These are phyloP conservation scores for Lanmaoa pseudosensibilis DNA, from an alignment of 768 basidiomycete genomes.

Conservation along the genomic window DNA sequence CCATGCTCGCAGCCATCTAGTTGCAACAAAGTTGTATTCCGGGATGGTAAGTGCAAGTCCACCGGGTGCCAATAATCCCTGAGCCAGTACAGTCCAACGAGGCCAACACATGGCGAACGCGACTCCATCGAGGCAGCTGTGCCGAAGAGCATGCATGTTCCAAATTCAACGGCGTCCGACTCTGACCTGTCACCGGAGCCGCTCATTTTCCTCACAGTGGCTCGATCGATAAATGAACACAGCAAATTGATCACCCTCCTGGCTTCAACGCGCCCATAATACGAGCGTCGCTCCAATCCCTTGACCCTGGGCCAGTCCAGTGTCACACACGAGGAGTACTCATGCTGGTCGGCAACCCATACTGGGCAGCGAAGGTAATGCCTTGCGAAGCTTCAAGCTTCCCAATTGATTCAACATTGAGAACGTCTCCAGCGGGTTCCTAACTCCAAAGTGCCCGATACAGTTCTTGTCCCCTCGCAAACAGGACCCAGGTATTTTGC, in stretches of 20 bases:
- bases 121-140: background rate
- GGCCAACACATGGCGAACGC: background rate
- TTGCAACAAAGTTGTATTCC: background rate
- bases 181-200: no score
- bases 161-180: background rate
- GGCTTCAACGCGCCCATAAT: background rate
- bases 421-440: background rate
- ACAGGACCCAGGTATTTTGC: conserved; percentile 6
- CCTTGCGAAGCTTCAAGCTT: background rate
- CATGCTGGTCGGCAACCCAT: conserved; percentile 12
- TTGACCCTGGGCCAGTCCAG: conserved; percentile 1
- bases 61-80: background rate
- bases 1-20: conserved; percentile 4
- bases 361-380: background rate
- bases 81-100: background rate
- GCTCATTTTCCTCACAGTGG: no score
- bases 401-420: background rate
- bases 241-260: background rate
- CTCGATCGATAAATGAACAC: background rate
- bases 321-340: conserved; percentile 18
- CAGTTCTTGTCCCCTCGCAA: background rate
- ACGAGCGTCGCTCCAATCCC: background rate
- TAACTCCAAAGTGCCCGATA: background rate
- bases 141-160: background rate
- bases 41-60: background rate